Conservation (phyloP, 1,139 yeast genomes). For the Kodamaea sp. region DNA sequence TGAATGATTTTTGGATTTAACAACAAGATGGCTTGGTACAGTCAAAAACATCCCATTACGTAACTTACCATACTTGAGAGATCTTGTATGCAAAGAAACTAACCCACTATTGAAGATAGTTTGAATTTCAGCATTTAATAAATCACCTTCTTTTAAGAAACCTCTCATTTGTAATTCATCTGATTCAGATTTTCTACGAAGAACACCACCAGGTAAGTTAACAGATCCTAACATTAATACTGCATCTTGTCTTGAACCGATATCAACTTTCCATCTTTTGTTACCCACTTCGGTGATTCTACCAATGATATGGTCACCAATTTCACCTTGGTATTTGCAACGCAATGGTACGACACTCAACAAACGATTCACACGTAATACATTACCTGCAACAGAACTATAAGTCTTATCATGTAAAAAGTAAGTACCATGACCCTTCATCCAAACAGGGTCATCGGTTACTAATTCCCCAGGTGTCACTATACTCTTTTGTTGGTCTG, state of each 20-base stretch:
- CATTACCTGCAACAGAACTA: conserved; percentile 90
- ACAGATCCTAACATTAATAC: conserved; percentile 91
- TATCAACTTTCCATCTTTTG: conserved; percentile 94
- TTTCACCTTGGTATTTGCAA: conserved; percentile 87
- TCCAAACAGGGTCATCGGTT: conserved; percentile 95
- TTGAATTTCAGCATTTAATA: conserved; percentile 94
- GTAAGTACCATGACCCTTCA: conserved; percentile 98
- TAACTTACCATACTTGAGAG: conserved; percentile 89
- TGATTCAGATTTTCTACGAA: conserved; percentile 88
- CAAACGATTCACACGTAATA: conserved; percentile 80
- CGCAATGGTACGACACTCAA: conserved; percentile 82
- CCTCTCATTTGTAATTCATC: conserved; percentile 96
- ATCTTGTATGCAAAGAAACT: conserved; percentile 92
- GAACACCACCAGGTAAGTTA: conserved; percentile 94
- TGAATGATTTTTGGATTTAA: conserved; percentile 83
- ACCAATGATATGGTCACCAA: conserved; percentile 95
- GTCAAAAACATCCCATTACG: conserved; percentile 82
- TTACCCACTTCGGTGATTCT: conserved; percentile 92
- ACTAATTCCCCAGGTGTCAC: conserved; percentile 98
- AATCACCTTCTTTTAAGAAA: conserved; percentile 94
- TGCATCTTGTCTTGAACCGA: conserved; percentile 92
- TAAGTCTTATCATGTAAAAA: conserved; percentile 67
- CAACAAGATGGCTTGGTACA: conserved; percentile 78
- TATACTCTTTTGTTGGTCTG: conserved; percentile 31
- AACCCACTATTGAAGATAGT: conserved; percentile 84